Evolutionary conservation across 176 grass and related monocot genomes (phyloP).

Genomic region (Hyparrhenia diplandra): DNA sequence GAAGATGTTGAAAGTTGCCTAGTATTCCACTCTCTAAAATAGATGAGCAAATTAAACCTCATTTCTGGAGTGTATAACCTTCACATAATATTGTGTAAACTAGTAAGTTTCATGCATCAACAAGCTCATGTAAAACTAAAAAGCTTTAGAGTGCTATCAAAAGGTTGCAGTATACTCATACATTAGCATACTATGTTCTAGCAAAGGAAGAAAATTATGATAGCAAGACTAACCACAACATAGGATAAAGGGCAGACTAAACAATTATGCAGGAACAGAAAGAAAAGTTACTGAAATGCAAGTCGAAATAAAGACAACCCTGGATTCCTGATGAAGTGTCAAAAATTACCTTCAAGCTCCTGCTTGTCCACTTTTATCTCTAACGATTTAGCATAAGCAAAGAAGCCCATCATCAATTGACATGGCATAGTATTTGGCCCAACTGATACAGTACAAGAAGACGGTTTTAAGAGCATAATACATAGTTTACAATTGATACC

Average conservation of each 20-base stretch:
- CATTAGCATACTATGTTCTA: not conserved
- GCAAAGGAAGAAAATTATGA: not conserved
- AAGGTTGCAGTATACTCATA: not conserved
- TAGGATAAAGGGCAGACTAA: not conserved
- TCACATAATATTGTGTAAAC: not conserved
- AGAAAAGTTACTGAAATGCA: not conserved
- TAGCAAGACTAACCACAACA: not conserved
- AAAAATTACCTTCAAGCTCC: conserved; percentile 79
- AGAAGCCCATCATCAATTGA: conserved; percentile 96
- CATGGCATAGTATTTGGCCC: conserved; percentile 84
- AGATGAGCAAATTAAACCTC: not conserved
- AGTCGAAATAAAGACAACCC: not conserved
- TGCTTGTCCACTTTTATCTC: conserved; percentile 79
- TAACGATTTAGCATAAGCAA: conserved; percentile 90
- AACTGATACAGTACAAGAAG: conserved; percentile 46
- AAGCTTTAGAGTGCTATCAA: not conserved
- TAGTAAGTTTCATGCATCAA: not conserved
- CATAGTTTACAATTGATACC: not conserved
- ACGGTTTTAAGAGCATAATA: not conserved
- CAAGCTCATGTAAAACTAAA: not conserved
- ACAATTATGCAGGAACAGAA: not conserved
- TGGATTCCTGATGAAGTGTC: not conserved
- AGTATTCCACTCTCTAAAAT: not conserved
- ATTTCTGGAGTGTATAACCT: not conserved
- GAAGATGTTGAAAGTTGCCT: not conserved